Evolutionary conservation across 2,329 filamentous ascomycete genomes (phyloP).

Genomic region (Proliferodiscus dingleyae): DNA sequence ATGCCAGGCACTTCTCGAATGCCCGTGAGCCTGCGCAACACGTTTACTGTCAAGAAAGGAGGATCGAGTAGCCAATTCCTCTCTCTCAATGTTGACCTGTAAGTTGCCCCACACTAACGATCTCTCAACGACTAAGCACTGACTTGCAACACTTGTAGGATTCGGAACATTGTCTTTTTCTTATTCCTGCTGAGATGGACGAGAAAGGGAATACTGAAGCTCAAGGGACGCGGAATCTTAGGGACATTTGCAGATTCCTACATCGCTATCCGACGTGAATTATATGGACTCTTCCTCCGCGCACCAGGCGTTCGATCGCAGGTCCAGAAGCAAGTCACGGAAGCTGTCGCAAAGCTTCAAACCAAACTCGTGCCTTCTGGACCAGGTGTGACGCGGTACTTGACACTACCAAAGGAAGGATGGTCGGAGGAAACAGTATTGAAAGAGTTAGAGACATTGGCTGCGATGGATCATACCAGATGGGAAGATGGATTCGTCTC

Average conservation of each 20-base stretch:
- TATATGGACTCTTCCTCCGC: conserved; percentile 81
- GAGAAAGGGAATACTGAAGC: conserved; percentile 73
- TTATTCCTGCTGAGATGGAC: conserved; percentile 82
- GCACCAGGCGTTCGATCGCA: conserved; percentile 81
- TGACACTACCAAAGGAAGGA: conserved; percentile 75
- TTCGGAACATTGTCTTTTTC: conserved; percentile 84
- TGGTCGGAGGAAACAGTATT: conserved; percentile 75
- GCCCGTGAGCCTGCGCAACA: conserved; percentile 65
- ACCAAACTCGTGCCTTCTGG: conserved; percentile 74
- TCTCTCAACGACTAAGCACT: background rate
- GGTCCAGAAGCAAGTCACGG: conserved; percentile 78
- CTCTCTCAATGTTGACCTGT: conserved; percentile 65
- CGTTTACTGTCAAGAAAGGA: conserved; percentile 56
- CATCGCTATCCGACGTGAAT: conserved; percentile 61
- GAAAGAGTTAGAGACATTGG: conserved; percentile 72
- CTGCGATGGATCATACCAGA: conserved; percentile 83
- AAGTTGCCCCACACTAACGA: conserved; percentile 35
- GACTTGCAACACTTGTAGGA: conserved; percentile 39
- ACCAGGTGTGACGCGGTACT: conserved; percentile 66
- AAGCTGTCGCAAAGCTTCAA: conserved; percentile 76
- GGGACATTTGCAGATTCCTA: conserved; percentile 75
- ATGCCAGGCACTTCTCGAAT: conserved; percentile 67
- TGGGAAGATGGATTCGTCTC: conserved; percentile 97
- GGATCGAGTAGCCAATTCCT: conserved; percentile 52
- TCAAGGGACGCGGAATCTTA: conserved; percentile 82